Conservation (phyloP, 1,284 basidiomycete species). For the Apiotrichum mycotoxinovorans region DNA sequence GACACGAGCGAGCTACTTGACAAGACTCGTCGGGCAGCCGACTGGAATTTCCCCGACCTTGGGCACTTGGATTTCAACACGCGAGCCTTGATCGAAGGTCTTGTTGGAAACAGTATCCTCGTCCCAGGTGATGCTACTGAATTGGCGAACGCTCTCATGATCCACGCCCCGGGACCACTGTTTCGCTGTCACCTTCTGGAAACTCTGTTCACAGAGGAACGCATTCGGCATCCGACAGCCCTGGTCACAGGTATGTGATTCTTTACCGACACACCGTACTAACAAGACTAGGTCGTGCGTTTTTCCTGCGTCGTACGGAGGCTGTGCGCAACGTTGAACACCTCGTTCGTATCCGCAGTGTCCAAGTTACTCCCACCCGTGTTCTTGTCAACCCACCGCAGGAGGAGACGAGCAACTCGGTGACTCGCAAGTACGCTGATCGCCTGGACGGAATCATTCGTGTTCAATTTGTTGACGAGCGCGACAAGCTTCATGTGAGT, state of each 20-base stretch:
- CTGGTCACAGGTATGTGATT: conserved; percentile 26
- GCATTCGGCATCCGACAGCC: conserved; percentile 30
- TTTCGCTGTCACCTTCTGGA: conserved; percentile 42
- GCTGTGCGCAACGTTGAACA: conserved; percentile 22
- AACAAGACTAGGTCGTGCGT: not conserved
- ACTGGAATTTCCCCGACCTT: conserved; percentile 26
- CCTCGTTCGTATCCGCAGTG: conserved; percentile 41
- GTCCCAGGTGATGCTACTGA: conserved; percentile 28
- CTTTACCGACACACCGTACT: too few relatives aligned
- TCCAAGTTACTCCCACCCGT: conserved; percentile 47
- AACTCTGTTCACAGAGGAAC: conserved; percentile 41
- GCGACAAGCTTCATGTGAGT: conserved; percentile 42
- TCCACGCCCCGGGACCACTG: conserved; percentile 13
- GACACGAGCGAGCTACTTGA: not conserved
- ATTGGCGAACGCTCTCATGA: conserved; percentile 25
- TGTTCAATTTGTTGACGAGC: conserved; percentile 48
- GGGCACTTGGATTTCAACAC: conserved; percentile 29
- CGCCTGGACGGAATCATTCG: conserved; percentile 45
- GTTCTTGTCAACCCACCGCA: conserved; percentile 45
- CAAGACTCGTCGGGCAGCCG: not conserved
- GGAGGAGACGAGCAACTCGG: conserved; percentile 47
- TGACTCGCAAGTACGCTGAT: conserved; percentile 40
- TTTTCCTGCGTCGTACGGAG: not conserved
- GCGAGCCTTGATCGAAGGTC: conserved; percentile 43
- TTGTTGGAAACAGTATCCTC: conserved; percentile 45